Percentiles rank a stretch among this genome's conserved stretches.
phyloP scores from a whole-genome alignment of 768 basidiomycete genomes.

The Auricularia cornea region DNA sequence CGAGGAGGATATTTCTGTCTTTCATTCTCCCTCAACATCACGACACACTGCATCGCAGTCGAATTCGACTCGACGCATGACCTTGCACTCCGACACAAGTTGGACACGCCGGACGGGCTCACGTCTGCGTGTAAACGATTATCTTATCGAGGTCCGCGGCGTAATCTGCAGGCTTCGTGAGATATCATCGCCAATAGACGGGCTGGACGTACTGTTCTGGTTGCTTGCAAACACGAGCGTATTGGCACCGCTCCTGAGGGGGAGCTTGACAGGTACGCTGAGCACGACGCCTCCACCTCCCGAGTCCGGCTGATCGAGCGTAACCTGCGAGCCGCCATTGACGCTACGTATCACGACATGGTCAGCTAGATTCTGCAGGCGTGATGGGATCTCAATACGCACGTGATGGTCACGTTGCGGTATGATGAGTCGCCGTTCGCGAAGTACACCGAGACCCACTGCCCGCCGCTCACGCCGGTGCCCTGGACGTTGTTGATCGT shows the following conservation, averaged over 20 bases:
- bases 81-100: too few species aligned
- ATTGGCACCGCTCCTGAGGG: constrained; percentile 41
- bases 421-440: constrained; percentile 54
- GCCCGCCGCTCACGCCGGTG: constrained; percentile 32
- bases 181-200: not conserved
- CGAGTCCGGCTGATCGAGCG: constrained; percentile 50
- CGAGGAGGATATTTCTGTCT: too few species aligned
- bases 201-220: constrained; percentile 37
- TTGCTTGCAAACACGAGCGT: constrained; percentile 41
- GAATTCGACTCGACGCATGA: too few species aligned
- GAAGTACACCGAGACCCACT: constrained; percentile 56
- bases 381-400: constrained; percentile 7
- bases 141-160: constrained; percentile 56
- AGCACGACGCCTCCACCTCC: constrained; percentile 46
- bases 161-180: constrained; percentile 29
- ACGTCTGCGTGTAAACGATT: constrained; percentile 67
- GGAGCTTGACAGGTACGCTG: constrained; percentile 48
- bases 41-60: too few species aligned
- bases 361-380: too few species aligned
- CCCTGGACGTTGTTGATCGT: constrained; percentile 51
- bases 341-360: constrained; percentile 32
- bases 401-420: constrained; percentile 55
- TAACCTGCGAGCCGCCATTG: constrained; percentile 45
- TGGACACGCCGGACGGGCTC: too few species aligned
- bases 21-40: too few species aligned